phyloP scores from a whole-genome alignment of 192 early-diverging fungal species.

The Mortierella antarctica region DNA sequence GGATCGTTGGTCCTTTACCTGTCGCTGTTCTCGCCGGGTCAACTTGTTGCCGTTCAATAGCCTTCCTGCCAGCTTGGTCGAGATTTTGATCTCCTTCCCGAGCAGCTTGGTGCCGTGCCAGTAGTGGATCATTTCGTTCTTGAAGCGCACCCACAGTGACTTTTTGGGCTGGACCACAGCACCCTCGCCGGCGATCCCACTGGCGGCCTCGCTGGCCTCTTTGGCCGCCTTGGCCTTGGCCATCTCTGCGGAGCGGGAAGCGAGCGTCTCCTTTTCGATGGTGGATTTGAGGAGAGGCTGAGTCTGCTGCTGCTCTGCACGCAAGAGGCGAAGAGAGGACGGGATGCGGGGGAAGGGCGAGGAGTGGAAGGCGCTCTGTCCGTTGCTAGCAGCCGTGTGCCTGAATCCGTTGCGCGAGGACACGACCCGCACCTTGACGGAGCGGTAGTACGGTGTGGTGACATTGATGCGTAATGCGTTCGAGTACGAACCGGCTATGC shows the following conservation, averaged over 20 bases:
- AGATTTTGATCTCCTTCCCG: conserved; percentile 88
- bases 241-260: conserved; percentile 49
- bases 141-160: conserved; percentile 81
- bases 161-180: conserved; percentile 61
- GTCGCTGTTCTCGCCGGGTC: conserved; percentile 88
- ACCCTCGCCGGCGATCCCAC: conserved; percentile 37
- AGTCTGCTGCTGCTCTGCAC: conserved; percentile 25
- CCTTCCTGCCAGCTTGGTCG: conserved; percentile 80
- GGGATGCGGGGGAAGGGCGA: conserved; percentile 49
- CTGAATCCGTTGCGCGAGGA: conserved; percentile 1
- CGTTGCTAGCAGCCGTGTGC: not conserved
- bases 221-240: conserved; percentile 51
- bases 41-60: conserved; percentile 82
- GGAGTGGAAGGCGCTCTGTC: conserved; percentile 31
- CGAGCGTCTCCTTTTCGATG: conserved; percentile 52
- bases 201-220: conserved; percentile 35
- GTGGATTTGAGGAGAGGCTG: conserved; percentile 36
- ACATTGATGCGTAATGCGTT: conserved; percentile 43
- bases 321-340: conserved; percentile 33
- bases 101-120: conserved; percentile 95
- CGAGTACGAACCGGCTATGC: conserved; percentile 16
- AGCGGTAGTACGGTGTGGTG: conserved; percentile 40
- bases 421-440: conserved; percentile 41
- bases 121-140: conserved; percentile 91
- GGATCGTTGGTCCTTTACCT: conserved; percentile 55